Base-by-base conservation (phyloP, 1,284 basidiomycete species). In the Leucoagaricus sp. region DNA sequence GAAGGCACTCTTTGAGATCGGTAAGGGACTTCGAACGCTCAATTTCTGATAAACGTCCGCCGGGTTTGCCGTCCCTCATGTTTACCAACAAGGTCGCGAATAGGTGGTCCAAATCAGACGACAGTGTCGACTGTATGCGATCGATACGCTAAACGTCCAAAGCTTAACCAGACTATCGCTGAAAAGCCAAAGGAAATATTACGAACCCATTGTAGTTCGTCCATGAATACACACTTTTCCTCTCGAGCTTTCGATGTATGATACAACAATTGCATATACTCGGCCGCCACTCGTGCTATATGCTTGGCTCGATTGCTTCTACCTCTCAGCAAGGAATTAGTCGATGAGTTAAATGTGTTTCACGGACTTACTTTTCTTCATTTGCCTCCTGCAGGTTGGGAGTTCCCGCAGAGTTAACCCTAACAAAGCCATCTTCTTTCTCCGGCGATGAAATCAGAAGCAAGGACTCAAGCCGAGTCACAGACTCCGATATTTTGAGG, bases 181-280 rank as follows among this genome's bases (percentile, higher is more conserved):
- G 53, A 26, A 50, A 47, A n/a, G 31, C 49, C 42, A 45, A 51
- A 58, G 52, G 53, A 52, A 57, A 51, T 67, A 67, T 66, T 65
- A 85, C 91, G 76, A 71, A 96, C 94, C 82, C 89, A 91, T 78
- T 93, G 86, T 13, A 94, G 82, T 61, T 90, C 87, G 57, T 89
- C 82, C 1, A 96, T 84, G 64, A 93, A 94, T 8, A 79, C 80
- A 67, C 92, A 93, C 1, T 82, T 80, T 63, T 93, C 87, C 10
- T 76, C 75, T 9, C 84, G 79, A 15, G 94, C 93, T 69, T 97
- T 96, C 15, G 85, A 82, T 36, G 86, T 82, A 63, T 97, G 90
- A 69, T 98, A 98, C 33, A 94, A 78, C n/a, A 98, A 80, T 68
- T 98, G 94, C 2, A 85, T 93, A 68, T 96, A 97, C 71, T 97